Evolutionary conservation across 2,329 filamentous ascomycete species (phyloP).

Genomic region (Magnaporthales sp.): DNA sequence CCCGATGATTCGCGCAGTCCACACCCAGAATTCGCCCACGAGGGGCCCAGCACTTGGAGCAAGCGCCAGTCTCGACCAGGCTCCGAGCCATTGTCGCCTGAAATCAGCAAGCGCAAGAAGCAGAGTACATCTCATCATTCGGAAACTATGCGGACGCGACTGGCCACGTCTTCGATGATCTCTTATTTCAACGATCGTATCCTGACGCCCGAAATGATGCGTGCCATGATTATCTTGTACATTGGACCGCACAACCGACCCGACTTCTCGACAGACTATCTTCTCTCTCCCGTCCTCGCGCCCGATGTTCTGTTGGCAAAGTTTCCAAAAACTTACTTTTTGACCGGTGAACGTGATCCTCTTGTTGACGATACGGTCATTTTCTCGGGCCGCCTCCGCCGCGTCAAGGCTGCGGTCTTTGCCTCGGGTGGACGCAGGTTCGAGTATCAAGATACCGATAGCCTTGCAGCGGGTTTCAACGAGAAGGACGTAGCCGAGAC

Average conservation of each 20-base stretch:
- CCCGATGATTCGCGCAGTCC: conserved; percentile 22
- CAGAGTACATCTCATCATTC: conserved; percentile 39
- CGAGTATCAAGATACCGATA: conserved; percentile 35
- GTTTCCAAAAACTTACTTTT: conserved; percentile 92
- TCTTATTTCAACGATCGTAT: conserved; percentile 97
- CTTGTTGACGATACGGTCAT: conserved; percentile 96
- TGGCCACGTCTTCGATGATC: conserved; percentile 94
- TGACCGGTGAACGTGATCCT: conserved; percentile 92
- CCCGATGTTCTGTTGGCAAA: conserved; percentile 72
- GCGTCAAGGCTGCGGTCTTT: conserved; percentile 57
- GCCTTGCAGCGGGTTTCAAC: conserved; percentile 47
- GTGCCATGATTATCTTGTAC: conserved; percentile 97
- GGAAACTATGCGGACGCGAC: conserved; percentile 64
- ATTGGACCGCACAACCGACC: conserved; percentile 89
- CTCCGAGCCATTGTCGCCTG: conserved; percentile 6
- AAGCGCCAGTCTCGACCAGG: conserved; percentile 12
- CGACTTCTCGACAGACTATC: conserved; percentile 84
- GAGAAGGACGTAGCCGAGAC: conserved; percentile 75
- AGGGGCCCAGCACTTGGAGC: conserved; percentile 29
- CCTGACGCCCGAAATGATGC: conserved; percentile 95
- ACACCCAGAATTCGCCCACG: conserved; percentile 43
- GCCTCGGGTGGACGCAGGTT: conserved; percentile 43
- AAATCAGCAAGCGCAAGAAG: conserved; percentile 2
- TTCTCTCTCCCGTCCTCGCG: conserved; percentile 82
- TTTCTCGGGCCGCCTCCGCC: conserved; percentile 80